Conservation (phyloP, 225 moss, liverwort and hornwort species). For the Takakia lepidozioides region DNA sequence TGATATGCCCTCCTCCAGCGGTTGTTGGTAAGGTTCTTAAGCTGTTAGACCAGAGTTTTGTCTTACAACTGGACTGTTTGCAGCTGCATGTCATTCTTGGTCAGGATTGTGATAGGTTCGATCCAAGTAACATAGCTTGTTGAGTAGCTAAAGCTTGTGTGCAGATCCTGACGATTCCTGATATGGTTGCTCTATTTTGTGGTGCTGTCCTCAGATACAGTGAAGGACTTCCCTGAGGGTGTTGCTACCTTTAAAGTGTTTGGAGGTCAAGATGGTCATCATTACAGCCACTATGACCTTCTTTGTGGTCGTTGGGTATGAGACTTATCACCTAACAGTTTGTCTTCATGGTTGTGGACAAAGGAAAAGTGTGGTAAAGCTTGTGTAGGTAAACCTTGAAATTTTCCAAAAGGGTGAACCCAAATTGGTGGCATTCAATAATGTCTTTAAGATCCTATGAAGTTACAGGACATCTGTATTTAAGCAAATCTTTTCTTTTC, state of each 20-base stretch:
- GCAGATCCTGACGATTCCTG: no score
- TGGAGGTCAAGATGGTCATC: slow-evolving; percentile 45
- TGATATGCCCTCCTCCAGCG: slow-evolving; percentile 77
- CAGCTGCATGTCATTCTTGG: neutral
- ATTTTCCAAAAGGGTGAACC: no score
- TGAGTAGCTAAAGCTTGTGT: no score
- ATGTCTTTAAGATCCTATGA: no score
- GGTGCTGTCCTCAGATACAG: slow-evolving; percentile 51
- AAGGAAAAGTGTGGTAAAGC: no score
- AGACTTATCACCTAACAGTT: neutral
- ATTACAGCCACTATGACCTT: slow-evolving; percentile 90
- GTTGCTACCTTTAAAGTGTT: slow-evolving; percentile 58
- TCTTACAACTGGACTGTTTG: neutral
- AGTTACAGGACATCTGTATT: no score
- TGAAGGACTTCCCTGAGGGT: slow-evolving; percentile 60
- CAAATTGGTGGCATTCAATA: no score
- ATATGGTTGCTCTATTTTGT: neutral
- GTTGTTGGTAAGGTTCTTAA: slow-evolving; percentile 80
- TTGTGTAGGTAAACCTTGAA: no score
- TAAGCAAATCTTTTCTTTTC: neutral
- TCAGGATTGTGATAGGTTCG: neutral
- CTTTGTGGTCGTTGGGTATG: slow-evolving; percentile 67
- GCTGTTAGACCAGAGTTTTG: no score
- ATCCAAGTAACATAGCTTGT: neutral
- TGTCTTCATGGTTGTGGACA: no score